Conservation (phyloP, 2,329 filamentous ascomycete species). For the Diaporthe nobilis region DNA sequence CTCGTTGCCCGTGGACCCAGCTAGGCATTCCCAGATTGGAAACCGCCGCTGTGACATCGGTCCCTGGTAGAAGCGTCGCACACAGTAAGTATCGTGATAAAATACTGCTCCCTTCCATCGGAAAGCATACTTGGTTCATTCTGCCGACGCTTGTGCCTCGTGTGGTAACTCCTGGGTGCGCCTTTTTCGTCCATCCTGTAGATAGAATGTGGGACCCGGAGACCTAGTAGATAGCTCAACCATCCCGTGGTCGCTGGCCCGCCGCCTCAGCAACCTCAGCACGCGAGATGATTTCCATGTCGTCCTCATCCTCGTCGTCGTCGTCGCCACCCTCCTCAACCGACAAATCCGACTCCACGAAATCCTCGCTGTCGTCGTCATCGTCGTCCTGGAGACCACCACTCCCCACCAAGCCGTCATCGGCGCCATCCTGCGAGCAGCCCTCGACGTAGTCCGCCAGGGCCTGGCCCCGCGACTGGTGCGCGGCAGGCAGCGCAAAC, state of each 20-base stretch:
- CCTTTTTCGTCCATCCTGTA: background rate
- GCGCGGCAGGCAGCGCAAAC: conserved; percentile 47
- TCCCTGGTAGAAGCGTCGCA: background rate
- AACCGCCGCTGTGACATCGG: background rate
- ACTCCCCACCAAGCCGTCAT: conserved; percentile 27
- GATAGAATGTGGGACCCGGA: background rate
- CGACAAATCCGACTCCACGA: background rate
- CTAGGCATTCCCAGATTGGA: background rate
- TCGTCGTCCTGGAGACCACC: conserved; percentile 39
- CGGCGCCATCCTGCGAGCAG: background rate
- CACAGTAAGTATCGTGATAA: background rate
- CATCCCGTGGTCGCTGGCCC: background rate
- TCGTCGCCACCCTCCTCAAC: conserved; percentile 15
- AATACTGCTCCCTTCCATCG: too few relatives aligned
- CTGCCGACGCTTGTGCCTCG: background rate
- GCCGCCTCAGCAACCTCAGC: background rate
- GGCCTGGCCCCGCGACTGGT: conserved; percentile 46
- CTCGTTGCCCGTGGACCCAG: background rate
- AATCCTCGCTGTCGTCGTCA: conserved; percentile 42
- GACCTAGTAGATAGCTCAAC: background rate
- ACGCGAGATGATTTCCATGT: conserved; percentile 18
- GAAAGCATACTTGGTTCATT: background rate
- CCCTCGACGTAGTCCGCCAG: conserved; percentile 42
- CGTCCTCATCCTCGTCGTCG: background rate
- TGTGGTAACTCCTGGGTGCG: too few relatives aligned